Conservation (phyloP, 2,329 filamentous ascomycete species). For the Claviceps sp. region DNA sequence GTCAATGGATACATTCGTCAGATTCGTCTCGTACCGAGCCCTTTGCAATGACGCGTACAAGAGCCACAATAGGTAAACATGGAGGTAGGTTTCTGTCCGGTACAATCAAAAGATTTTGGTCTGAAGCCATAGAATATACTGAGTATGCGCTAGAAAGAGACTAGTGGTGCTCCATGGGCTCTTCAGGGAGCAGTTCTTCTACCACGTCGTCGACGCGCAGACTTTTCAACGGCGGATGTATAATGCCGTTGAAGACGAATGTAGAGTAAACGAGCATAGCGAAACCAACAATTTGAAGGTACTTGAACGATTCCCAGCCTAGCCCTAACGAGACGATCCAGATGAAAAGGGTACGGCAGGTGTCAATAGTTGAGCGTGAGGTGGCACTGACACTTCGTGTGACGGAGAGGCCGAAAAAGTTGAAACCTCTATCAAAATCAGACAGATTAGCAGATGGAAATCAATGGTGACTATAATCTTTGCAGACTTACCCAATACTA, state of each 20-base stretch:
- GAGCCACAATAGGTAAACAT: background rate
- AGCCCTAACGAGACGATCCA: constrained; percentile 90
- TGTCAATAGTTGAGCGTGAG: constrained; percentile 90
- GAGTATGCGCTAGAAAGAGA: background rate
- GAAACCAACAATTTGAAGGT: constrained; percentile 86
- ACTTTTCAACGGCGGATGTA: constrained; percentile 65
- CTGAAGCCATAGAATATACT: background rate
- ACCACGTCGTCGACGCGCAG: constrained; percentile 44
- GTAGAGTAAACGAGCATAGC: constrained; percentile 87
- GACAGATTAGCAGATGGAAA: constrained; percentile 9
- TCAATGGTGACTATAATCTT: background rate
- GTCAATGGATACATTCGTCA: background rate
- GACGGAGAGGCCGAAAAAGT: constrained; percentile 94
- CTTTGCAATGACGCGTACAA: background rate
- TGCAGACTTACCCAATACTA: constrained; percentile 63
- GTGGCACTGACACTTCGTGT: constrained; percentile 84
- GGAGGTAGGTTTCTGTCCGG: background rate
- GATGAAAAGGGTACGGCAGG: constrained; percentile 93
- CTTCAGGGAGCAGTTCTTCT: constrained; percentile 61
- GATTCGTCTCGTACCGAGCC: background rate
- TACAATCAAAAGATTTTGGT: background rate
- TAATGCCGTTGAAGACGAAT: constrained; percentile 88
- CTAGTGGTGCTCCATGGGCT: constrained; percentile 61
- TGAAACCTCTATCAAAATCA: constrained; percentile 60
- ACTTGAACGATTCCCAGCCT: constrained; percentile 96